These are phyloP conservation scores for Sporobolomyces phaffii DNA, from an alignment of 768 basidiomycete species.

Conservation along the genomic window DNA sequence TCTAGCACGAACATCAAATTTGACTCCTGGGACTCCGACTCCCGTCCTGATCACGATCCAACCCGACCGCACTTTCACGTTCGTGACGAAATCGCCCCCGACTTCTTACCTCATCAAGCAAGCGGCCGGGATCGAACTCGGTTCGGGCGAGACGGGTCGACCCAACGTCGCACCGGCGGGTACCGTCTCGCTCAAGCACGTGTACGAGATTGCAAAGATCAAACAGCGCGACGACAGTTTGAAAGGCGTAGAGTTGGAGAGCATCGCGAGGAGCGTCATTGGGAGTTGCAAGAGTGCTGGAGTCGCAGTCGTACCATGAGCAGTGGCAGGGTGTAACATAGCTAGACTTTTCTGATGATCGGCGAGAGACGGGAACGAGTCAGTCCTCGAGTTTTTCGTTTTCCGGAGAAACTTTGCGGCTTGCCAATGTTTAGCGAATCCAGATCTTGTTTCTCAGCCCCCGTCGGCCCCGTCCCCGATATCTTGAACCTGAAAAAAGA, in stretches of 20 bases:
- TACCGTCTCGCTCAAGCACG: conserved; percentile 87
- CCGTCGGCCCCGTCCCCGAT: too few relatives aligned
- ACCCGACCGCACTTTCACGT: conserved; percentile 91
- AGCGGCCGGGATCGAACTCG: conserved; percentile 82
- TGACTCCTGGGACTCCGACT: conserved; percentile 73
- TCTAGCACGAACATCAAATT: conserved; percentile 81
- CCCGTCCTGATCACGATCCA: conserved; percentile 91
- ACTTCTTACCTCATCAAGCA: conserved; percentile 84
- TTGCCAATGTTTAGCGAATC: too few relatives aligned
- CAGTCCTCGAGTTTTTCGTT: too few relatives aligned
- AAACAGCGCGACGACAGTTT: conserved; percentile 85
- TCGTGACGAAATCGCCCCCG: conserved; percentile 82
- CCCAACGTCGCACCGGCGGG: conserved; percentile 49
- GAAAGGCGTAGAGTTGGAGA: conserved; percentile 69
- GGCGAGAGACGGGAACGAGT: too few relatives aligned
- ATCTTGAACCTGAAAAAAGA: too few relatives aligned
- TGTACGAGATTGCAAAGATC: conserved; percentile 97
- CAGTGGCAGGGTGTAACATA: neutral
- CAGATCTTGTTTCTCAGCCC: too few relatives aligned
- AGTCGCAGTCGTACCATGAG: conserved; percentile 74
- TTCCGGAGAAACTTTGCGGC: too few relatives aligned
- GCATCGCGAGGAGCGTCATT: conserved; percentile 77
- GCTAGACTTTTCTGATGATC: too few relatives aligned
- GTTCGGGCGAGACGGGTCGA: conserved; percentile 65
- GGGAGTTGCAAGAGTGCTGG: conserved; percentile 85